Conservation (phyloP, 2,329 filamentous ascomycete species). For the Alternaria dauci region DNA sequence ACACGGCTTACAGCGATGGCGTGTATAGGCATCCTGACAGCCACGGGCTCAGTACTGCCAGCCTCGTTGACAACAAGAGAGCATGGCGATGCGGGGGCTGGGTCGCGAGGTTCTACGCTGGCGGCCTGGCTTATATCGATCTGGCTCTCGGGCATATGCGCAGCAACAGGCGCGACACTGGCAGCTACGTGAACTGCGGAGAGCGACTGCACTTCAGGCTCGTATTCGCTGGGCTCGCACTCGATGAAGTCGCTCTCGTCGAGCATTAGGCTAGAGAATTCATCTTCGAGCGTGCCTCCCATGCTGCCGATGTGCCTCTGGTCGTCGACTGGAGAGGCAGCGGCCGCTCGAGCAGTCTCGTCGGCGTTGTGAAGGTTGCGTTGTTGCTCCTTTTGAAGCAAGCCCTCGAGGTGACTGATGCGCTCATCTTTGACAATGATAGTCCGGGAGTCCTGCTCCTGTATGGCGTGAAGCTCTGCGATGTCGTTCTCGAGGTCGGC, state of each 20-base stretch:
- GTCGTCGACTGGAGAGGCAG: slow-evolving; percentile 23
- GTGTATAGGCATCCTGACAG: neutral
- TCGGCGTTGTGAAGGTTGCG: slow-evolving; percentile 20
- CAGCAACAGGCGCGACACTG: slow-evolving; percentile 2
- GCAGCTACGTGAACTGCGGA: slow-evolving; percentile 1
- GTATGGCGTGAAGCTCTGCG: slow-evolving; percentile 13
- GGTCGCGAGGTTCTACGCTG: neutral
- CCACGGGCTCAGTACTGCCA: neutral
- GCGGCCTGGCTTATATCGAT: neutral
- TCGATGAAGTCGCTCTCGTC: slow-evolving; percentile 14
- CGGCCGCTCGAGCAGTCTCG: slow-evolving; percentile 14
- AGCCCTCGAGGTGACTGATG: slow-evolving; percentile 31
- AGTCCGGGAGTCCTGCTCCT: slow-evolving; percentile 18
- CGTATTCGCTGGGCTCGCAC: slow-evolving; percentile 17
- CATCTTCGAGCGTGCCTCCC: slow-evolving; percentile 23
- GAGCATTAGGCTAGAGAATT: slow-evolving; percentile 19
- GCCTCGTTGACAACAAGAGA: neutral
- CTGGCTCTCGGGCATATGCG: neutral
- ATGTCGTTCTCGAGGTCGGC: slow-evolving; percentile 23
- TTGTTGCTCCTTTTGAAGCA: slow-evolving; percentile 29
- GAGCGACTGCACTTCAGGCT: neutral
- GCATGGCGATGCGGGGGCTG: neutral
- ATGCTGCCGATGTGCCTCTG: slow-evolving; percentile 9
- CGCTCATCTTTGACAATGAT: slow-evolving; percentile 37
- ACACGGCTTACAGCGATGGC: neutral